Conservation (phyloP, 768 basidiomycete genomes). For the Russula olivacea region DNA sequence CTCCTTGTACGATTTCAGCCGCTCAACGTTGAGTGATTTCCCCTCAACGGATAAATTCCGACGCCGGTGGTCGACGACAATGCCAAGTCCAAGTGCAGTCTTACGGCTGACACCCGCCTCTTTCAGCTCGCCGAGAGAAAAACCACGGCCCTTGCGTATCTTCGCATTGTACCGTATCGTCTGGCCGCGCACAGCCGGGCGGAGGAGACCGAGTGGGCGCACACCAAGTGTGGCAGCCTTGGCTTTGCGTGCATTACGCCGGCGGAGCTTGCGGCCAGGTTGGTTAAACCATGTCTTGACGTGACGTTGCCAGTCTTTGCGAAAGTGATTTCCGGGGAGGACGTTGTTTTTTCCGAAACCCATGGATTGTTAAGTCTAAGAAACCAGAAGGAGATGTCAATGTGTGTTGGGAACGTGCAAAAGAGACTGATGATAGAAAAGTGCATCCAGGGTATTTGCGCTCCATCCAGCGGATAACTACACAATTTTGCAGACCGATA, state of each 20-base stretch:
- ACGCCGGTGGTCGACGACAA: constrained; percentile 96
- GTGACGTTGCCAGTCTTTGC: constrained; percentile 98
- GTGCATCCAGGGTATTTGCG: constrained; percentile 9
- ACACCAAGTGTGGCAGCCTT: constrained; percentile 91
- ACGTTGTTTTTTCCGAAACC: constrained; percentile 83
- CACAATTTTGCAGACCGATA: not conserved
- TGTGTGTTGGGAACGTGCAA: not conserved
- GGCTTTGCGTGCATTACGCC: constrained; percentile 84
- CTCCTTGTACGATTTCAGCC: constrained; percentile 88
- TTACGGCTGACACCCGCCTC: constrained; percentile 92
- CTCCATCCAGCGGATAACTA: constrained; percentile 25
- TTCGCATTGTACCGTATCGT: constrained; percentile 98
- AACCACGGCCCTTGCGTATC: constrained; percentile 93
- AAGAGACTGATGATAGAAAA: not conserved
- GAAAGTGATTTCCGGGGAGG: constrained; percentile 92
- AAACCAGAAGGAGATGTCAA: constrained; percentile 23
- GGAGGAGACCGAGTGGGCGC: constrained; percentile 84
- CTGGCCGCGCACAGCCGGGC: constrained; percentile 94
- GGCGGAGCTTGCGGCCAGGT: constrained; percentile 93
- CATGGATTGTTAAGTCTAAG: constrained; percentile 49
- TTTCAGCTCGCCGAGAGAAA: constrained; percentile 91
- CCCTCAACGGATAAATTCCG: constrained; percentile 96
- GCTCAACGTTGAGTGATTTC: constrained; percentile 89
- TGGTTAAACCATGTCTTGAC: constrained; percentile 99
- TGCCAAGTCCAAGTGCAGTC: constrained; percentile 87